phyloP scores from a whole-genome alignment of 2,329 filamentous ascomycete species.

The Verticillium albo-atrum region DNA sequence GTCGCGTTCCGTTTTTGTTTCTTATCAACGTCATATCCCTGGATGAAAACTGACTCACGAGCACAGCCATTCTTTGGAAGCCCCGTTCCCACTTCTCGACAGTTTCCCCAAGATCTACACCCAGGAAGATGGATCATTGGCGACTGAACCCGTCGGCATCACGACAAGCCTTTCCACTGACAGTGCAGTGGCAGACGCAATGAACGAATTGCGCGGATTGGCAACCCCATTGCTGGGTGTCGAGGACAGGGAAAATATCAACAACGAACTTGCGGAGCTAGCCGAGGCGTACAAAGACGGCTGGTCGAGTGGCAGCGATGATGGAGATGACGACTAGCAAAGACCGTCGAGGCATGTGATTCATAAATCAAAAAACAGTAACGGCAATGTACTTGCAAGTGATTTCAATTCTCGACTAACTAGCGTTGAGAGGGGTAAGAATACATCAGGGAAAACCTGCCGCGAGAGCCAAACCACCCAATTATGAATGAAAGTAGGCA shows the following conservation, averaged over 20 bases:
- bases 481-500: neutral
- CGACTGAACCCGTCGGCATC: conserved; percentile 36
- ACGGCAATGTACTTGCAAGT: neutral
- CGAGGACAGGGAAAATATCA: conserved; percentile 80
- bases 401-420: neutral
- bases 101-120: conserved; percentile 78
- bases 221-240: conserved; percentile 60
- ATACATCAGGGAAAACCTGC: neutral
- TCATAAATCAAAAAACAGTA: too few relatives aligned
- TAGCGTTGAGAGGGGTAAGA: neutral
- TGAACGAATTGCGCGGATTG: conserved; percentile 62
- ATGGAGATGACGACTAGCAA: conserved; percentile 55
- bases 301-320: conserved; percentile 74
- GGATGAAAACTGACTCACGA: neutral
- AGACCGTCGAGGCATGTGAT: neutral
- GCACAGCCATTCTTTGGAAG: conserved; percentile 9
- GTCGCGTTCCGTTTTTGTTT: neutral
- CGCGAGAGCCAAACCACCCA: neutral
- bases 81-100: conserved; percentile 73
- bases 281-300: conserved; percentile 86
- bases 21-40: neutral
- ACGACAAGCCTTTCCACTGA: conserved; percentile 67
- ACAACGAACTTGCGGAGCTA: conserved; percentile 75
- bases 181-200: conserved; percentile 62
- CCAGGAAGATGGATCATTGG: conserved; percentile 23